Percentiles rank a stretch among this genome's conserved stretches.
Conservation (phyloP, 208 protist genomes). For the Crithidia mellificae region DNA sequence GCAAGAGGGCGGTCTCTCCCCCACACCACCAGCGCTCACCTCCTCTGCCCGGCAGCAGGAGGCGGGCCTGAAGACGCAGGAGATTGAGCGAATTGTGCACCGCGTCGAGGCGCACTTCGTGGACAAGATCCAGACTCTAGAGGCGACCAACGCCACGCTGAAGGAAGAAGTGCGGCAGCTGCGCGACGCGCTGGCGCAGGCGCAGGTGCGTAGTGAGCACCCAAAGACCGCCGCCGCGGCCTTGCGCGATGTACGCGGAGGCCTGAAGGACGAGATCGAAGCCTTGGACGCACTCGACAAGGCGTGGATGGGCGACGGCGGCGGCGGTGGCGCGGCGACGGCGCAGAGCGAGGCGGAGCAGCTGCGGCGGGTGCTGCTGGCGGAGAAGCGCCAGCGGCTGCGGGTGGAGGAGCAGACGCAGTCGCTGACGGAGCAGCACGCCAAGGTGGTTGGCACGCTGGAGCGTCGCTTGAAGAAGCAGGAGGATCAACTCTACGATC, state of each 20-base stretch:
- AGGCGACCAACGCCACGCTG: slow-evolving; percentile 41
- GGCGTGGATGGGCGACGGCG: slow-evolving; percentile 17
- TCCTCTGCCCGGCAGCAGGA: slow-evolving; percentile 35
- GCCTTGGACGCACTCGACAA: slow-evolving; percentile 35
- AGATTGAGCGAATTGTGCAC: slow-evolving; percentile 84
- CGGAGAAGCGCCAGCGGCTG: slow-evolving; percentile 82
- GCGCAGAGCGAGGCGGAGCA: slow-evolving; percentile 30
- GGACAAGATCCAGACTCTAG: slow-evolving; percentile 45
- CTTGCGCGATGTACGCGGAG: slow-evolving; percentile 17
- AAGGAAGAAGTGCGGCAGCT: slow-evolving; percentile 52
- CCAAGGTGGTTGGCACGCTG: slow-evolving; percentile 67
- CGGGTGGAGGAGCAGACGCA: slow-evolving; percentile 86
- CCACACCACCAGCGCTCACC: slow-evolving; percentile 6
- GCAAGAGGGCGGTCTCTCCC: slow-evolving; percentile 19
- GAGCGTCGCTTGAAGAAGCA: slow-evolving; percentile 76
- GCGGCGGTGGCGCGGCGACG: slow-evolving; percentile 5
- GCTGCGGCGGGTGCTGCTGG: slow-evolving; percentile 53
- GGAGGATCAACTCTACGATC: slow-evolving; percentile 73
- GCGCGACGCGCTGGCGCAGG: slow-evolving; percentile 61
- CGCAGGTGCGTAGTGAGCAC: slow-evolving; percentile 48
- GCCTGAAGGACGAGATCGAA: slow-evolving; percentile 27
- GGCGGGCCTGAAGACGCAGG: slow-evolving; percentile 63
- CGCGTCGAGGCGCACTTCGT: slow-evolving; percentile 77
- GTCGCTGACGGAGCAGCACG: slow-evolving; percentile 77
- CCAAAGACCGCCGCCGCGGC: background rate